A percentile compares a stretch with the other conserved stretches of the same genome.
phyloP scores from a whole-genome alignment of 148 eudicot species.

The Dysphania ambrosioides region DNA sequence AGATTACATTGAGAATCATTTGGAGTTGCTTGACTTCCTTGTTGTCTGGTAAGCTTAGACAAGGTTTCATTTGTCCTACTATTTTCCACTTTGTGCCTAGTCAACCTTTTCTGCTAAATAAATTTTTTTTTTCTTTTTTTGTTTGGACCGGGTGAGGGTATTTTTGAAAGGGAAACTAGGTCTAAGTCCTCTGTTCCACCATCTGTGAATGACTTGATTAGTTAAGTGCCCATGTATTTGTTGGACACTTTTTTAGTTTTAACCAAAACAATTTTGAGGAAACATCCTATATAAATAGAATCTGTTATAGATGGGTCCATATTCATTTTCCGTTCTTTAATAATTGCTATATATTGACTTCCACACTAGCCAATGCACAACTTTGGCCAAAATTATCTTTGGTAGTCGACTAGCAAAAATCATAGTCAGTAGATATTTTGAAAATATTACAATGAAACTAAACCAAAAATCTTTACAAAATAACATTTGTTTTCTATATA shows the following conservation, averaged over 20 bases:
- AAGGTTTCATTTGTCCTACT: not conserved
- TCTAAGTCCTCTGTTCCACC: not conserved
- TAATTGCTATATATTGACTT: too few species aligned
- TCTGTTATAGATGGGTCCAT: not conserved
- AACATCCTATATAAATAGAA: not conserved
- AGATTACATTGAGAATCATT: constrained; percentile 82
- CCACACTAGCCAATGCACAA: too few species aligned
- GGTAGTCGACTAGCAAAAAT: too few species aligned
- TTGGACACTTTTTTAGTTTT: not conserved
- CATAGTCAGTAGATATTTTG: too few species aligned
- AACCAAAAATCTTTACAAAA: too few species aligned
- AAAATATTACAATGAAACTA: too few species aligned
- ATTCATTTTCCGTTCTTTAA: too few species aligned
- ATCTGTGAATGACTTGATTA: not conserved
- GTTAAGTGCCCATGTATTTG: not conserved
- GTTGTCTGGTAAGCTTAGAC: constrained; percentile 70
- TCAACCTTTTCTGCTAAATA: not conserved
- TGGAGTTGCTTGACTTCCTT: constrained; percentile 82
- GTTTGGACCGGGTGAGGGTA: not conserved
- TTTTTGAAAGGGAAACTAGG: not conserved
- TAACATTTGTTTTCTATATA: too few species aligned
- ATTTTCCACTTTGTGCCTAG: not conserved
- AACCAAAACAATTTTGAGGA: not conserved
- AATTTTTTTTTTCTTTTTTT: not conserved
- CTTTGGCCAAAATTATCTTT: too few species aligned